Base-by-base conservation (phyloP, 306 rosid species). In the Castanospermum australe region DNA sequence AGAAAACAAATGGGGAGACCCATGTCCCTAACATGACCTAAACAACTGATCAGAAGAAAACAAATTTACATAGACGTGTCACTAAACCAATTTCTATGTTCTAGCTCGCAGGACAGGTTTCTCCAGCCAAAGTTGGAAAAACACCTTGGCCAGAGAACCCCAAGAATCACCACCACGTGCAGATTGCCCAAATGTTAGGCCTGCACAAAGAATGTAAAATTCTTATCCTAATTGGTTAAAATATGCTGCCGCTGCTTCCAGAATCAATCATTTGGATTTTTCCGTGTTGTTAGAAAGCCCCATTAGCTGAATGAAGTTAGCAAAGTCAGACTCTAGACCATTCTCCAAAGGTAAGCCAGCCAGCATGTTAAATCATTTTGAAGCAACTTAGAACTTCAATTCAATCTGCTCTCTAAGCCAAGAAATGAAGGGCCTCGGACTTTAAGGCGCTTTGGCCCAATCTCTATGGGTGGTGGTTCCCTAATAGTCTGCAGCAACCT, bases 121-220 rank as follows among this genome's bases (percentile, higher is more conserved):
- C 91, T 66, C 86, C 91, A 21, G 75, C 92, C 92, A 72, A 85
- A 85, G 93, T 85, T 70, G 77, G 87, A 89, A 90, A 92, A 92
- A 90, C 77, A 65, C 96, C 94, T 83, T 78, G 84, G 92, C 88
- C 85, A 18, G 79, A 86, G 90, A 89, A 86, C 92, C 92, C 82
- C 78, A 88, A 83, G 89, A 89, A 86, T 80, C 89, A 87, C 88
- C 93, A 77, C 87, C 84, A n/a, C 39, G 81, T 86, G 90, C 94
- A 83, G 62, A 80, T 22, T 80, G 83, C 97, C 92, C 90, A 79
- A 95, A 87, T 91, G 83, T 80, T 79, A 87, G 97, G 97, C 88
- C 93, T 84, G 94, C 97, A 92, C 91, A 87, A 91, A 94, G 92
- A 95, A 95, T 92, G 85, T 88, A n/a, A 79, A 87, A 88, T 86